Percentiles rank a stretch among this genome's conserved stretches.
Conservation (phyloP, 305 asterid species). For the Plantago lanceolata region DNA sequence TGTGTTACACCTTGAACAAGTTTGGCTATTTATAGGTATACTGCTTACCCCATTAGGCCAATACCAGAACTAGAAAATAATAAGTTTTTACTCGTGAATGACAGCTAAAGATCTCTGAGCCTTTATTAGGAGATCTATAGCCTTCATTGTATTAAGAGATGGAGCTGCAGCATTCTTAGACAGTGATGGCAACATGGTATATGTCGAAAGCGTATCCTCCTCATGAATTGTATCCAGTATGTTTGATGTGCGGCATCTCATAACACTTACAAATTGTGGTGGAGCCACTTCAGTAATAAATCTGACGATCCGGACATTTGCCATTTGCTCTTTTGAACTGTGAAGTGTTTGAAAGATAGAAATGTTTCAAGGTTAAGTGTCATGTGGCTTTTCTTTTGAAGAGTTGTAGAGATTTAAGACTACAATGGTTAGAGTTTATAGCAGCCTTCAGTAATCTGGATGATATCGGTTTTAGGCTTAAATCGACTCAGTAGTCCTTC, state of each 20-base stretch:
- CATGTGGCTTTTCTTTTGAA: not conserved
- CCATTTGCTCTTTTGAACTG: constrained; percentile 9
- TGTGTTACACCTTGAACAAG: too few relatives aligned
- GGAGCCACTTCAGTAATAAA: constrained; percentile 25
- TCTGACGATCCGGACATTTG: constrained; percentile 19
- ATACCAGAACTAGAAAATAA: not conserved
- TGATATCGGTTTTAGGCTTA: not conserved
- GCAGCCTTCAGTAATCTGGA: not conserved
- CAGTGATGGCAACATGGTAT: constrained; percentile 1
- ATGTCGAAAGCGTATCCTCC: constrained; percentile 14
- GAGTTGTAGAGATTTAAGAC: not conserved
- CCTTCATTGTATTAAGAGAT: constrained; percentile 4
- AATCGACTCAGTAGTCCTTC: not conserved
- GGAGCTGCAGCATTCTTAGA: not conserved
- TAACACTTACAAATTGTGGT: constrained; percentile 19
- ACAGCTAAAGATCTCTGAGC: not conserved
- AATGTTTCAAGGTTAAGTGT: not conserved
- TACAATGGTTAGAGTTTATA: not conserved
- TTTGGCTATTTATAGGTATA: too few relatives aligned
- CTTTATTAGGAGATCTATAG: not conserved
- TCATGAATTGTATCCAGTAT: constrained; percentile 29
- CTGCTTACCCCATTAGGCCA: too few relatives aligned
- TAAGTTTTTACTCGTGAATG: not conserved
- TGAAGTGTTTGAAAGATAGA: not conserved
- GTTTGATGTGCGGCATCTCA: constrained; percentile 25